Base-by-base conservation (phyloP, 805 yeast genomes). In the Metschnikowia lunata region DNA sequence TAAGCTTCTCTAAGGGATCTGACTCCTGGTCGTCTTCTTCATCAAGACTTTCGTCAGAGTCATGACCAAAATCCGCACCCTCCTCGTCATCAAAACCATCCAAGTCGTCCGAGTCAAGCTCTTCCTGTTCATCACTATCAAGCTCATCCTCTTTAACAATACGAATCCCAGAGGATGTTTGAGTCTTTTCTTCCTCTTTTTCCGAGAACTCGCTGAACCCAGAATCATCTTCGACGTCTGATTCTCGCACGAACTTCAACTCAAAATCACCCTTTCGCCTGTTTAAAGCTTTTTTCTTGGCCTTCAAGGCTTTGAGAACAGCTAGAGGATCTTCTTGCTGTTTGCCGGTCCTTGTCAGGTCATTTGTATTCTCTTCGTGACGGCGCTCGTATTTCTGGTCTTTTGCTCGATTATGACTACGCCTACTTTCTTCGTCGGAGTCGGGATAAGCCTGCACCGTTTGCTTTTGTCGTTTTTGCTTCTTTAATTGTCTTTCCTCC, bases 401-500 rank as follows among this genome's bases (percentile, higher is more conserved):
- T 18, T 3, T 18, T 18, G 23, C 23, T 18, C 23, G 23, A 5
- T 18, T 5, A 18, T 18, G 23, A 18, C 23, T 18, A 18, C 23
- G 23, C 23, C 23, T 18, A 29, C 4, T 29, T 29, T 29, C 31
- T 12, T 6, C n/a, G n/a, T 11, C 4, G 3, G 31, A 29, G 4
- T 11, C 11, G n/a, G 31, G n/a, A 12, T 29, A 6, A 6, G 3
- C 31, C 31, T 42, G 36, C 40, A 34, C 35, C 8, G 38, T 43
- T 18, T 18, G 23, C 23, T 5, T 18, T 18, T 18, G 23, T 18
- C 23, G 23, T 53, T 63, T 67, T 45, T 64, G 67, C 51, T 64
- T 64, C 55, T 64, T 61, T 31, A 55, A 39, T 39, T 48, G 43
- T 43, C 71, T 55, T 37, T 66, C 69, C 48, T 66, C 63, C 48